Percentiles rank a stretch among this genome's conserved stretches.
Conservation (phyloP, 495 filamentous ascomycete species). For the Hypomontagnella submonticulosa region DNA sequence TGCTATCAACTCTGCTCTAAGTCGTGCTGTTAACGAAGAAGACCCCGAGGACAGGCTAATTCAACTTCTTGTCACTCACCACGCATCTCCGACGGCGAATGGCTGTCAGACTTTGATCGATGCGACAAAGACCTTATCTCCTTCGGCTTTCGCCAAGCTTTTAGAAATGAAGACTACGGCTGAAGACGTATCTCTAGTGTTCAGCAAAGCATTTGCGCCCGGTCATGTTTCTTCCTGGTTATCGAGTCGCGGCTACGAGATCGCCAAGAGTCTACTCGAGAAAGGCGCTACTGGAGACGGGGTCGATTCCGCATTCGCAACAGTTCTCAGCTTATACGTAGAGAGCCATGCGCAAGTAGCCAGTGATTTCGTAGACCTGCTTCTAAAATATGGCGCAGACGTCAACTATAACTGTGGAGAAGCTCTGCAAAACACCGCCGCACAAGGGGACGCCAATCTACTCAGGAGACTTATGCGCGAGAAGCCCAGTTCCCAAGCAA, state of each 20-base stretch:
- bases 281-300: slow-evolving; percentile 57
- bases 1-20: slow-evolving; percentile 54
- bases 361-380: slow-evolving; percentile 48
- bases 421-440: slow-evolving; percentile 55
- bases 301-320: slow-evolving; percentile 51
- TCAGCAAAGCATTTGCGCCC: slow-evolving; percentile 51
- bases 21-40: slow-evolving; percentile 57
- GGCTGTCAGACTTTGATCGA: slow-evolving; percentile 59
- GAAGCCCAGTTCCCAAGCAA: slow-evolving; percentile 51
- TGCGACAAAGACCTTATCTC: slow-evolving; percentile 47
- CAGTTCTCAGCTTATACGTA: slow-evolving; percentile 48
- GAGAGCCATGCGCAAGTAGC: slow-evolving; percentile 49
- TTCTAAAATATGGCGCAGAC: slow-evolving; percentile 52
- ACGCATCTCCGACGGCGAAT: slow-evolving; percentile 56
- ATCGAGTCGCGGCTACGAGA: slow-evolving; percentile 50
- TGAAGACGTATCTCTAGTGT: slow-evolving; percentile 54
- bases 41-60: slow-evolving; percentile 57
- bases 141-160: slow-evolving; percentile 51
- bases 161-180: slow-evolving; percentile 48
- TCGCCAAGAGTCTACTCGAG: slow-evolving; percentile 52
- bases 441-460: slow-evolving; percentile 51
- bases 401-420: slow-evolving; percentile 56
- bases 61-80: slow-evolving; percentile 51
- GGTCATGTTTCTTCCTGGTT: slow-evolving; percentile 51
- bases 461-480: slow-evolving; percentile 52